phyloP scores from a whole-genome alignment of 2,329 filamentous ascomycete species.

The Colletotrichum neosansevieriae region DNA sequence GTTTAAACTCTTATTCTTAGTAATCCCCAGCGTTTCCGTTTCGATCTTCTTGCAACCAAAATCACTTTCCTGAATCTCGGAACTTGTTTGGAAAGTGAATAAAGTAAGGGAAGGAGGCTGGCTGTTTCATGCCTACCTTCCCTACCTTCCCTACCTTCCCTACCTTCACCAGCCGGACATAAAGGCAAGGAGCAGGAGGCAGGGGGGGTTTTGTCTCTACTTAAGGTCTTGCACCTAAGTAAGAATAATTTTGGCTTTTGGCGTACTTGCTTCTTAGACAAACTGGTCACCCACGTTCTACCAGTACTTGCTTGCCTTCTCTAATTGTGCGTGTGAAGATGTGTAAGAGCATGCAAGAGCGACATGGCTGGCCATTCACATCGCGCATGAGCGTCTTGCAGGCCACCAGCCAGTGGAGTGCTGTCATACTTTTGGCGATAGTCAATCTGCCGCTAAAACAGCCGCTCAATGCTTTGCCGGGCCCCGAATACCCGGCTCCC shows the following conservation, averaged over 20 bases:
- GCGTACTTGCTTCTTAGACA: too few relatives aligned
- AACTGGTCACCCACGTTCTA: too few relatives aligned
- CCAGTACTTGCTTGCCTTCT: too few relatives aligned
- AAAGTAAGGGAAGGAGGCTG: slow-evolving; percentile 1
- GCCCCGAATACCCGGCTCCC: slow-evolving; percentile 30
- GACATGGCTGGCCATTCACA: background rate
- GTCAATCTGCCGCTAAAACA: background rate
- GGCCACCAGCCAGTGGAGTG: slow-evolving; percentile 5
- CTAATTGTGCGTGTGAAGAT: background rate
- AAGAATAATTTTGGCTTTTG: too few relatives aligned
- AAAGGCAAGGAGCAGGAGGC: background rate
- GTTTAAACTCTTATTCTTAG: too few relatives aligned
- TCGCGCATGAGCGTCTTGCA: background rate
- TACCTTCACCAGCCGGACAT: background rate
- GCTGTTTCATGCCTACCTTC: background rate
- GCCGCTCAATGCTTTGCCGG: slow-evolving; percentile 15
- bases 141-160: background rate
- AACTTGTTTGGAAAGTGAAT: background rate
- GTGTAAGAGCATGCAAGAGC: background rate
- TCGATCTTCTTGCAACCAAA: background rate
- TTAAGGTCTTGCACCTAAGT: too few relatives aligned
- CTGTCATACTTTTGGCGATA: background rate
- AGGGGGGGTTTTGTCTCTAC: too few relatives aligned
- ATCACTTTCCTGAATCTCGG: background rate
- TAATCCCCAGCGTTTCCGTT: background rate